Base-by-base conservation (phyloP, 768 basidiomycete genomes). In the Amanita fuliginea region DNA sequence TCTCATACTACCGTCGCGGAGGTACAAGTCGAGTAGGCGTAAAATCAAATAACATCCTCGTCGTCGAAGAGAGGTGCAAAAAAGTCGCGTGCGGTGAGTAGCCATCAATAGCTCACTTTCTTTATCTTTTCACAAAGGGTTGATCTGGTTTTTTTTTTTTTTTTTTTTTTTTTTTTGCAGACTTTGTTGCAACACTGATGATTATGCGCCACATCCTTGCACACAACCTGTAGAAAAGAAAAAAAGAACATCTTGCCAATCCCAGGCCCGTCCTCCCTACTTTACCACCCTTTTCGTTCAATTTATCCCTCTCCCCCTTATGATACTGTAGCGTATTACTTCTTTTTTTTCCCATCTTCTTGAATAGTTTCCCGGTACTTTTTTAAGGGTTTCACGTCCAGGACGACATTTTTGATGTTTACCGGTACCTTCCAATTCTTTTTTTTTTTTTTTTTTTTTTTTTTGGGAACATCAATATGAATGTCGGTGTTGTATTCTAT, bases 151-250 rank as follows among this genome's bases (percentile, higher is more conserved):
- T 32, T 42, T 8, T 28, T 26, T 26, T 26, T 26, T 39, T 26
- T 33, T 32, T 42, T 8, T 28, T 39, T 26, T 33, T 32, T 42
- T 8, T 28, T 26, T 26, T 26, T 26, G 26, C 61, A 83, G 81
- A 83, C 53, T 60, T 83, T 48, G 67, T 84, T 9, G 77, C 78
- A 3, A 74, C 80, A 0, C 59, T 81, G 39, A 72, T 73, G 60
- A 78, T 83, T 54, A 79, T 84, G 78, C 72, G 80, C 9, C 76
- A 81, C 56, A 81, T 83, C 26, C 70, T 60, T 5, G 64, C 67
- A 32, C 65, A 79, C 54, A 63, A 71, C 40, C 54, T 75, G 33
- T 59, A 51, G 36, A 47, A 5, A 24, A 24, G 5, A 24, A 24
- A 5, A 24, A 24, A 24, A 24, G 5, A 24, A 24, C 2, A 24